Conservation (phyloP, 768 basidiomycete genomes). For the Pisolithus marmoratus region DNA sequence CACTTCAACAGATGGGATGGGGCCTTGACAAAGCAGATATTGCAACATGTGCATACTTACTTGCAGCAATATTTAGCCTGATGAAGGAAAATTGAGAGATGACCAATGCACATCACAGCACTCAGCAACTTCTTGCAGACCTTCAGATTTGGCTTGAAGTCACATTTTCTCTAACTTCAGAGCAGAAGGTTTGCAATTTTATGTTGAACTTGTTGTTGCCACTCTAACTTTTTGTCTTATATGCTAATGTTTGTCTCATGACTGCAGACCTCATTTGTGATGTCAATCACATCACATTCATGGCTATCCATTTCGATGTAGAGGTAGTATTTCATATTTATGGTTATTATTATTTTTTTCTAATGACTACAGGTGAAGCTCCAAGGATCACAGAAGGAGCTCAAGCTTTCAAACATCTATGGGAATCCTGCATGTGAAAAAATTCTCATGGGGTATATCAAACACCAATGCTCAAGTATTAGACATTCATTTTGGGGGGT, state of each 20-base stretch:
- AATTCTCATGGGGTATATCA: neutral
- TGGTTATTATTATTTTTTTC: neutral
- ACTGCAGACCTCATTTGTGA: neutral
- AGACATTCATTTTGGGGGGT: neutral
- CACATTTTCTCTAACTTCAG: neutral
- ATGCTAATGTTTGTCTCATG: neutral
- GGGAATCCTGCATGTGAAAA: neutral
- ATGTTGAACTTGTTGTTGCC: too few species aligned
- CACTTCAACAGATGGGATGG: neutral
- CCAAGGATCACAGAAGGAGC: neutral
- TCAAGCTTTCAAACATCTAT: neutral
- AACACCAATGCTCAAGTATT: neutral
- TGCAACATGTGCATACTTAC: neutral
- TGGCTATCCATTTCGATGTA: neutral
- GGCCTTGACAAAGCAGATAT: neutral
- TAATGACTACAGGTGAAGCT: neutral
- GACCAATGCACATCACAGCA: neutral
- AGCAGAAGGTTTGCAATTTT: neutral
- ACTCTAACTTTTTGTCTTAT: neutral
- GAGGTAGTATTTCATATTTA: too few species aligned
- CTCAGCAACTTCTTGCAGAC: constrained; percentile 1
- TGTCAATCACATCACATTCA: neutral
- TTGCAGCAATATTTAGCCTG: neutral
- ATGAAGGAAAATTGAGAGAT: neutral
- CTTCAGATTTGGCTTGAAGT: too few species aligned